phyloP scores from a whole-genome alignment of 306 rosid species.

The Cucurbita maxima region DNA sequence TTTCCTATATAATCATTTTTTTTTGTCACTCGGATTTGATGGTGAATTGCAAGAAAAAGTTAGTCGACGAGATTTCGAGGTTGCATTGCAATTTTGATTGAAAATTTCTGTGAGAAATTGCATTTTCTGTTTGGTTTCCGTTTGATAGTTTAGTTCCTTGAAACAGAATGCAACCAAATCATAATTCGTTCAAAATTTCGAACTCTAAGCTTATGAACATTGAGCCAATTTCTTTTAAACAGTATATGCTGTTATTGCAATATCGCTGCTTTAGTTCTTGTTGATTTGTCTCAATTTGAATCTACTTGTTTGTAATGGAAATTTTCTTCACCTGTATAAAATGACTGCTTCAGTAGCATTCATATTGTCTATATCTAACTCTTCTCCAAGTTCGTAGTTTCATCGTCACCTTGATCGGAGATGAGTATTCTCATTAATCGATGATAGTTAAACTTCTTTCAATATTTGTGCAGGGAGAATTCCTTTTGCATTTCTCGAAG shows the following conservation, averaged over 20 bases:
- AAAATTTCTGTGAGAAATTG: neutral
- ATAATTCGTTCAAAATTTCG: neutral
- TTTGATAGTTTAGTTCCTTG: neutral
- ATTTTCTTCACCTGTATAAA: neutral
- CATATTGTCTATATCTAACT: neutral
- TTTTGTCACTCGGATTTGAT: neutral
- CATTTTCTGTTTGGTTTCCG: neutral
- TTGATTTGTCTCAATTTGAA: neutral
- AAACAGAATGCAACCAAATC: neutral
- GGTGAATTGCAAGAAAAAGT: neutral
- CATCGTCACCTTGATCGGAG: neutral
- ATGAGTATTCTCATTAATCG: neutral
- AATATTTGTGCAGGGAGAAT: constrained; percentile 29
- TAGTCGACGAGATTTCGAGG: neutral
- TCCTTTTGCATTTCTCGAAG: constrained; percentile 67
- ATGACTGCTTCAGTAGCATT: neutral
- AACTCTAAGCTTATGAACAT: neutral
- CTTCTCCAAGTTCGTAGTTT: neutral
- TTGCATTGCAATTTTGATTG: neutral
- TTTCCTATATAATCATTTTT: neutral
- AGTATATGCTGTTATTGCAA: neutral
- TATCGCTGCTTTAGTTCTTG: neutral
- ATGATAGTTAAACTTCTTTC: neutral
- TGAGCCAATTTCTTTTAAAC: neutral
- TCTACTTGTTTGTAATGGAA: neutral